Conservation (phyloP, 257 asterid species). For the Forsythia suspensa region DNA sequence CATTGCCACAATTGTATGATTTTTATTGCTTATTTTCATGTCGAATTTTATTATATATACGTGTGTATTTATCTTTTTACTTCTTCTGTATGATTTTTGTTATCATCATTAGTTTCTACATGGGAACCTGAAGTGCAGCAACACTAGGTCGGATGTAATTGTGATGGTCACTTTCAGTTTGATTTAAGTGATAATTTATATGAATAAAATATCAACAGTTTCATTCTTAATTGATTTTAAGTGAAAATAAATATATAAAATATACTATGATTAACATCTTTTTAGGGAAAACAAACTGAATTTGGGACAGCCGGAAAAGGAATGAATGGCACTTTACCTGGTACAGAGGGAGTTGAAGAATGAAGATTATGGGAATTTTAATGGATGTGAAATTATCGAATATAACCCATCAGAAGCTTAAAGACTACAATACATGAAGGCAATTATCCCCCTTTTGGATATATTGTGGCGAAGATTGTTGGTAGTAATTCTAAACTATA, state of each 20-base stretch:
- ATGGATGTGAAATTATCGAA: not conserved
- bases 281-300: not conserved
- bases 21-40: not conserved
- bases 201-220: too few species aligned
- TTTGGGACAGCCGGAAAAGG: too few species aligned
- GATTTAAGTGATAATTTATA: not conserved
- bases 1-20: slow-evolving; percentile 72
- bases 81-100: not conserved
- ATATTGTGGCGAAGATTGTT: not conserved
- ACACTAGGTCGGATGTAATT: not conserved
- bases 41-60: too few species aligned
- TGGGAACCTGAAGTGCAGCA: not conserved
- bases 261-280: not conserved
- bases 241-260: not conserved
- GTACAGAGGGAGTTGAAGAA: not conserved
- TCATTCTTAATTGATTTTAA: too few species aligned
- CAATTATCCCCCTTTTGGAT: not conserved
- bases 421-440: not conserved
- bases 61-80: not conserved
- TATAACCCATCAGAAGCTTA: not conserved
- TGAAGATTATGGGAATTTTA: not conserved
- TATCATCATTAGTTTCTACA: not conserved
- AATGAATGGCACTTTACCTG: too few species aligned
- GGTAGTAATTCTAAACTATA: too few species aligned
- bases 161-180: not conserved